Base-by-base conservation (phyloP, 495 filamentous ascomycete species). In the Collariella sp. region DNA sequence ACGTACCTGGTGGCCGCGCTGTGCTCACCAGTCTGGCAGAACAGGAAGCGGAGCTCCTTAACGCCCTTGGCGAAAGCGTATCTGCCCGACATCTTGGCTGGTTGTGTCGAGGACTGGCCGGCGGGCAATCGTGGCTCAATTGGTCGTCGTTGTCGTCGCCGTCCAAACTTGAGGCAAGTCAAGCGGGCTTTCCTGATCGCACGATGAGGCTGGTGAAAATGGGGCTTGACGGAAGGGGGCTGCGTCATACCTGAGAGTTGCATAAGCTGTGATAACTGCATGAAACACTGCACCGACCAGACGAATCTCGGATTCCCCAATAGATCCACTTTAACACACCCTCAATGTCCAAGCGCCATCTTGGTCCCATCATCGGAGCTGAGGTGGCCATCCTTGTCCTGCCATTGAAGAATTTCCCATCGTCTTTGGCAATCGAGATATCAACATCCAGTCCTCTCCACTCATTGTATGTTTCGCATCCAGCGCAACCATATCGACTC, bases 31-130 rank as follows among this genome's bases (percentile, higher is more conserved):
- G 85, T 87, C 72, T 97, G 93, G 75, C 94, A 97, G 75, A 97
- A 90, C 56, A 91, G 78, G 75, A 98, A 98, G 59, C 93, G 89
- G 67, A 98, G 79, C 78, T 98, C 93, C 80, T 91, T 96, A 65
- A 98, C 75, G 54, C 78, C 70, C 67, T 87, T 87, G 54, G 83
- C 79, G 71, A 97, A 98, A 61, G 82, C 87, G 71, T 95, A 96
- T 78, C 93, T 95, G 70, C 79, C 74, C 51, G 93, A 89, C 93
- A 97, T 98, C 44, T 36, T 55, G n/a, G 50, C 45, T 18, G 39
- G 36, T 16, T 46, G 41, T 36, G 49, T 34, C 39, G 52, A 49
- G 49, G 24, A 24, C 40, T 45, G 13, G 40, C 50, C 57, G 52
- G 52, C 35, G 54, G 45, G 19, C 46, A 47, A 36, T 45, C 15